Conservation (phyloP, 352 stramenopile genomes). For the Aphanomyces invadans region DNA sequence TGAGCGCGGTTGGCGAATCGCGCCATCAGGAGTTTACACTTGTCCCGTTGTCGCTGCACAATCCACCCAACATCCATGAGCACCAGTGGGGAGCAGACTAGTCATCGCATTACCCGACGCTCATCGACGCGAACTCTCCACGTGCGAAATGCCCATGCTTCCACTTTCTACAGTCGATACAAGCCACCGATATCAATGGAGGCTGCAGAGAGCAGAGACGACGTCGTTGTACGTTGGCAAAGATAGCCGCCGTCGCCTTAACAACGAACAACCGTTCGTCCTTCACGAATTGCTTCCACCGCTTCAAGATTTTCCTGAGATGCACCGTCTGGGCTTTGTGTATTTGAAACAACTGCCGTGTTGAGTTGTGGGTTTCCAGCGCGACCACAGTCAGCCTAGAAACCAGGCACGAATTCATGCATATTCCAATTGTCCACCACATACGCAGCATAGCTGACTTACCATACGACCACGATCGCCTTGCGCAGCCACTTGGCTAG, state of each 20-base stretch:
- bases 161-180: slow-evolving; percentile 36
- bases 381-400: slow-evolving; percentile 29
- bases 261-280: slow-evolving; percentile 62
- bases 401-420: too few species aligned
- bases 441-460: too few species aligned
- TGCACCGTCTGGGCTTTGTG: slow-evolving; percentile 36
- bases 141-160: slow-evolving; percentile 59
- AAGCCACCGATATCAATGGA: neutral
- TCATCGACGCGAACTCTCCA: slow-evolving; percentile 41
- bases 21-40: slow-evolving; percentile 38
- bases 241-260: slow-evolving; percentile 39
- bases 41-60: slow-evolving; percentile 26
- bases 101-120: slow-evolving; percentile 31
- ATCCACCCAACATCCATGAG: neutral
- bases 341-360: slow-evolving; percentile 36
- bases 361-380: slow-evolving; percentile 68
- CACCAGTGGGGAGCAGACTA: too few species aligned
- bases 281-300: slow-evolving; percentile 46
- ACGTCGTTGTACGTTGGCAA: neutral
- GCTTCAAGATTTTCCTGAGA: slow-evolving; percentile 39
- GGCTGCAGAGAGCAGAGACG: too few species aligned
- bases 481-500: slow-evolving; percentile 31
- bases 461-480: slow-evolving; percentile 47
- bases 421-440: too few species aligned
- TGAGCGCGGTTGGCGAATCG: slow-evolving; percentile 54